These are phyloP conservation scores for Macrolepiota albuminosa DNA, from an alignment of 768 basidiomycete genomes.

Conservation along the genomic window DNA sequence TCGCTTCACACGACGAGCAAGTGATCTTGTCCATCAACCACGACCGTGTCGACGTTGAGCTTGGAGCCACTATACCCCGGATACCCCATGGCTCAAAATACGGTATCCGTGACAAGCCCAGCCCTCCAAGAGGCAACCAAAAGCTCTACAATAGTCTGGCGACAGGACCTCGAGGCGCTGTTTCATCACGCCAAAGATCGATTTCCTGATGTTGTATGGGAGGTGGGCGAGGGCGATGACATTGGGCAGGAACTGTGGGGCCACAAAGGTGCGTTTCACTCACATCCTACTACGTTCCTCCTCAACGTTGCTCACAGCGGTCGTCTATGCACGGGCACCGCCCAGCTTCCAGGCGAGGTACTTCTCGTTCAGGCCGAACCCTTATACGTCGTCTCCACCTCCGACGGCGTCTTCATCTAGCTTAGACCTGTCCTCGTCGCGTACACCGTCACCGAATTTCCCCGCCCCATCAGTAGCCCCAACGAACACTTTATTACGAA, in stretches of 20 bases:
- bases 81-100: constrained; percentile 17
- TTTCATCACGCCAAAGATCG: constrained; percentile 84
- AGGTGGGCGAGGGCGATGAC: constrained; percentile 48
- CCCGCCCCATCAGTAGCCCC: constrained; percentile 39
- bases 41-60: constrained; percentile 9
- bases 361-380: constrained; percentile 68
- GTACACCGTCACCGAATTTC: constrained; percentile 33
- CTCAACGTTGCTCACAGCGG: constrained; percentile 36
- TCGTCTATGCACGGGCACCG: constrained; percentile 92
- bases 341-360: constrained; percentile 88
- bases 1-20: constrained; percentile 17
- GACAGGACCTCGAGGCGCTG: constrained; percentile 69
- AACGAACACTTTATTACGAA: constrained; percentile 47
- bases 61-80: constrained; percentile 12
- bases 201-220: constrained; percentile 98
- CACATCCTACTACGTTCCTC: neutral
- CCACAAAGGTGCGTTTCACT: constrained; percentile 73
- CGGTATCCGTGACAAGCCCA: constrained; percentile 23
- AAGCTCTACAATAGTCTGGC: constrained; percentile 72
- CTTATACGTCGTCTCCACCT: constrained; percentile 39
- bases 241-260: constrained; percentile 75
- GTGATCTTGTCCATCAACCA: constrained; percentile 8
- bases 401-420: constrained; percentile 62
- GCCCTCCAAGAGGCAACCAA: constrained; percentile 61
- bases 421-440: constrained; percentile 39